These are phyloP conservation scores for Globisporangium camurandrum DNA, from an alignment of 352 stramenopile genomes.

Conservation along the genomic window DNA sequence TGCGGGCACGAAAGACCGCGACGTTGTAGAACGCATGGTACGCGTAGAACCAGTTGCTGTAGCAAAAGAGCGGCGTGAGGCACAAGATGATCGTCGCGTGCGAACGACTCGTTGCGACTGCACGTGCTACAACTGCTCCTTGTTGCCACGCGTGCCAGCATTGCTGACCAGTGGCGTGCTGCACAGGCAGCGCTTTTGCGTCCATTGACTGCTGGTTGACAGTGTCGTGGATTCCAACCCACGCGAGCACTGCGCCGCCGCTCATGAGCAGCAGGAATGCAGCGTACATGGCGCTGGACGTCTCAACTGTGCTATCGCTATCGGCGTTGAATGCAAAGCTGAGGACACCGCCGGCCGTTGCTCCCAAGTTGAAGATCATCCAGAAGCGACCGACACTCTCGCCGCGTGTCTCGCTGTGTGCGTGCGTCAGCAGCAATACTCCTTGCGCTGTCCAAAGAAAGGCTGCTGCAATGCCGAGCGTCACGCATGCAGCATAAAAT, in stretches of 20 bases:
- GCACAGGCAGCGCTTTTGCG: not conserved
- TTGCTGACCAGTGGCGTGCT: not conserved
- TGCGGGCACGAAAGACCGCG: slow-evolving; percentile 31
- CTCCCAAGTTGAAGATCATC: slow-evolving; percentile 77
- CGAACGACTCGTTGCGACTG: not conserved
- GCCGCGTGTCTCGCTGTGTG: slow-evolving; percentile 31
- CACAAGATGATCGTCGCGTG: slow-evolving; percentile 11
- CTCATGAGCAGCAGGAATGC: slow-evolving; percentile 56
- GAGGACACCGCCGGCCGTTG: slow-evolving; percentile 48
- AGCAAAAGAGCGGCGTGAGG: slow-evolving; percentile 41
- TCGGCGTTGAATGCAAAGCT: slow-evolving; percentile 44
- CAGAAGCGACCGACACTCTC: slow-evolving; percentile 64
- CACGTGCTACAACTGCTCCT: not conserved
- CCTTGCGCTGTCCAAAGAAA: slow-evolving; percentile 78
- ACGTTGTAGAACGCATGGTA: slow-evolving; percentile 56
- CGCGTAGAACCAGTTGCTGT: slow-evolving; percentile 66
- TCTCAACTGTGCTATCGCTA: not conserved
- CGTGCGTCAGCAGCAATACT: slow-evolving; percentile 54
- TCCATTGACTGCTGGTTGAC: slow-evolving; percentile 10
- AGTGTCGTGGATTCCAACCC: slow-evolving; percentile 24
- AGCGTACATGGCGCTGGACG: slow-evolving; percentile 36
- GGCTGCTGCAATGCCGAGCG: slow-evolving; percentile 49
- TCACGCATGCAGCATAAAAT: slow-evolving; percentile 19
- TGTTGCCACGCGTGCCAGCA: slow-evolving; percentile 4
- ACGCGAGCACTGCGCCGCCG: slow-evolving; percentile 28